A percentile compares a stretch with the other conserved stretches of the same genome.
phyloP scores from a whole-genome alignment of 2,329 filamentous ascomycete genomes.

The Claviceps sp. region DNA sequence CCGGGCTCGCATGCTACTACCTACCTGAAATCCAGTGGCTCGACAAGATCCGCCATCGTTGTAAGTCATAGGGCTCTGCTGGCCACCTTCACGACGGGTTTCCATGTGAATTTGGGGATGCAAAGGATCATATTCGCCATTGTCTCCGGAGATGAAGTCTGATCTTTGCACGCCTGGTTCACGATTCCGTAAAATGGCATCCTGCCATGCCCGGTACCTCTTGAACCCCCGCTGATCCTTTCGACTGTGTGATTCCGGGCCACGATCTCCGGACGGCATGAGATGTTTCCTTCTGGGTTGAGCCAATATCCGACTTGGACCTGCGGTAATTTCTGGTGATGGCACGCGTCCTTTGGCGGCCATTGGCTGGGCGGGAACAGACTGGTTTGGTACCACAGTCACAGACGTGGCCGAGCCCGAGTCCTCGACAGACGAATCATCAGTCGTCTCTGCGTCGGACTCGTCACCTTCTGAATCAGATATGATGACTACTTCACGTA shows the following conservation, averaged over 20 bases:
- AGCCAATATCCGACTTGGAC: neutral
- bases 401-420: slow-evolving; percentile 9
- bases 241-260: slow-evolving; percentile 12
- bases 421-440: slow-evolving; percentile 20
- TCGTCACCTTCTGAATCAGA: slow-evolving; percentile 43
- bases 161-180: slow-evolving; percentile 8
- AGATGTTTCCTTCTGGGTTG: slow-evolving; percentile 9
- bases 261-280: slow-evolving; percentile 10
- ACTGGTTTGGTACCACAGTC: slow-evolving; percentile 9
- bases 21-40: slow-evolving; percentile 3
- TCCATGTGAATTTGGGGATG: slow-evolving; percentile 1
- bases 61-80: neutral
- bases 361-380: neutral
- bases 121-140: slow-evolving; percentile 3
- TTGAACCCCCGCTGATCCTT: slow-evolving; percentile 32
- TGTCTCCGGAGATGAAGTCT: slow-evolving; percentile 8
- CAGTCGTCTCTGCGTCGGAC: slow-evolving; percentile 22
- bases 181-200: slow-evolving; percentile 22
- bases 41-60: slow-evolving; percentile 3
- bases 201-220: slow-evolving; percentile 32
- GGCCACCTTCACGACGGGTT: slow-evolving; percentile 1
- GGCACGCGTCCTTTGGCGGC: neutral
- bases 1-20: slow-evolving; percentile 1
- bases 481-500: slow-evolving; percentile 53
- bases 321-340: slow-evolving; percentile 3